Percentiles rank a stretch among this genome's conserved stretches.
phyloP scores from a whole-genome alignment of 2,329 filamentous ascomycete genomes.

The Hawksworthiomyces lignivorus region DNA sequence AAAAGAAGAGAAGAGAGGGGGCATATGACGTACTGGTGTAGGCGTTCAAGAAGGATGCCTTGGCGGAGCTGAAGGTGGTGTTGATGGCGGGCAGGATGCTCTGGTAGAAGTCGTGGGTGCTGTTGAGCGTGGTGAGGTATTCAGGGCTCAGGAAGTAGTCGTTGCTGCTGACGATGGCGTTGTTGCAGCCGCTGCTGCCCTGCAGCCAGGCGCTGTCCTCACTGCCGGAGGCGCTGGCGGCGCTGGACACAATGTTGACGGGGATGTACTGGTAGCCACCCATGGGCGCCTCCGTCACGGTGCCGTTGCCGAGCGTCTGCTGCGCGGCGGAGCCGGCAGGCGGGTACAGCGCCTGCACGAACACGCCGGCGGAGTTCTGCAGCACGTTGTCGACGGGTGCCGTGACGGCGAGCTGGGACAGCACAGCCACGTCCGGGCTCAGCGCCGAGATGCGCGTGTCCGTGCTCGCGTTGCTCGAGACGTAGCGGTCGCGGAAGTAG shows the following conservation, averaged over 20 bases:
- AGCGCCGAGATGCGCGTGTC: conserved; percentile 57
- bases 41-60: conserved; percentile 50
- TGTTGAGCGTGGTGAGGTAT: conserved; percentile 35
- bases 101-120: conserved; percentile 54
- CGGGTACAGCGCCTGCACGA: conserved; percentile 82
- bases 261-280: conserved; percentile 80
- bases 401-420: conserved; percentile 63
- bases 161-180: conserved; percentile 46
- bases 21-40: conserved; percentile 44
- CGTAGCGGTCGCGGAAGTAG: conserved; percentile 72
- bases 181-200: conserved; percentile 49
- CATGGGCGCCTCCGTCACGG: conserved; percentile 57
- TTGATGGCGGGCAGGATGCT: conserved; percentile 47
- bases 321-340: conserved; percentile 51
- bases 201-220: conserved; percentile 54
- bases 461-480: conserved; percentile 49
- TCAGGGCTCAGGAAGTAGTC: conserved; percentile 42
- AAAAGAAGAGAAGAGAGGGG: not conserved
- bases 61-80: conserved; percentile 36
- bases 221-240: conserved; percentile 44
- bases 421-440: conserved; percentile 56
- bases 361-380: conserved; percentile 70
- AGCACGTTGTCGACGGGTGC: conserved; percentile 71
- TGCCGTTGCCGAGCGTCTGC: conserved; percentile 65
- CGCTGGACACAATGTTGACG: conserved; percentile 52